Evolutionary conservation across 1,284 basidiomycete genomes (phyloP).

Genomic region (Amylostereum areolatum): DNA sequence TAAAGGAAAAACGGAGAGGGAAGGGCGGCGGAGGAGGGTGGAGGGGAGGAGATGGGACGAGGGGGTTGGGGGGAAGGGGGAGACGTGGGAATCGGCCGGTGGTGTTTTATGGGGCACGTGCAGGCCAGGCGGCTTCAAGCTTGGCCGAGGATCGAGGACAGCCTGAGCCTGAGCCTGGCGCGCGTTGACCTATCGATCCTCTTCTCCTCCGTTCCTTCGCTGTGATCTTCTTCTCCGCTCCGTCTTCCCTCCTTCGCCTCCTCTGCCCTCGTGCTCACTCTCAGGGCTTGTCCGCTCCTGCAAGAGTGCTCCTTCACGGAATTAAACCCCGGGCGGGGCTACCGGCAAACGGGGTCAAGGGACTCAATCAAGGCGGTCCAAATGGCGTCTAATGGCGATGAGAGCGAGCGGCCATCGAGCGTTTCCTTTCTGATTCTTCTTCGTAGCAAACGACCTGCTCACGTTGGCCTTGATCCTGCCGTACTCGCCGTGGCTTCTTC

Average conservation of each 20-base stretch:
- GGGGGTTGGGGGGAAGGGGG: conserved; percentile 23
- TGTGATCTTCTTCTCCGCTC: not conserved
- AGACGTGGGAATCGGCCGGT: conserved; percentile 23
- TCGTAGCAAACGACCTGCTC: too few relatives aligned
- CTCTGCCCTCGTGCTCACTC: not conserved
- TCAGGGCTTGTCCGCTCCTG: not conserved
- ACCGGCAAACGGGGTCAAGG: too few relatives aligned
- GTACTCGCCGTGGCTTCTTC: too few relatives aligned
- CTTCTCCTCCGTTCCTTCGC: not conserved
- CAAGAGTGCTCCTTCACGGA: too few relatives aligned
- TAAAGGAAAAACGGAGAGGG: conserved; percentile 8
- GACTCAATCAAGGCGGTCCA: too few relatives aligned
- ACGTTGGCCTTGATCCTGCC: too few relatives aligned
- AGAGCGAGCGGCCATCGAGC: too few relatives aligned
- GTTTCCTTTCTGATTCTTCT: too few relatives aligned
- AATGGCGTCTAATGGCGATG: too few relatives aligned
- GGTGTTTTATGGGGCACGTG: conserved; percentile 10
- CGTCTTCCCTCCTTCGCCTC: not conserved
- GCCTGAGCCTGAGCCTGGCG: not conserved
- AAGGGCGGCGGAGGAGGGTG: conserved; percentile 7
- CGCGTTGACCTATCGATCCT: not conserved
- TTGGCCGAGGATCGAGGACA: too few relatives aligned
- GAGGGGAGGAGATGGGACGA: conserved; percentile 21
- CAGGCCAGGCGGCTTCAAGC: too few relatives aligned
- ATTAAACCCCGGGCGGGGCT: too few relatives aligned